A percentile compares a stretch with the other conserved stretches of the same genome.
Evolutionary conservation across 2,329 filamentous ascomycete genomes (phyloP).

Genomic region (Alternaria sp.): DNA sequence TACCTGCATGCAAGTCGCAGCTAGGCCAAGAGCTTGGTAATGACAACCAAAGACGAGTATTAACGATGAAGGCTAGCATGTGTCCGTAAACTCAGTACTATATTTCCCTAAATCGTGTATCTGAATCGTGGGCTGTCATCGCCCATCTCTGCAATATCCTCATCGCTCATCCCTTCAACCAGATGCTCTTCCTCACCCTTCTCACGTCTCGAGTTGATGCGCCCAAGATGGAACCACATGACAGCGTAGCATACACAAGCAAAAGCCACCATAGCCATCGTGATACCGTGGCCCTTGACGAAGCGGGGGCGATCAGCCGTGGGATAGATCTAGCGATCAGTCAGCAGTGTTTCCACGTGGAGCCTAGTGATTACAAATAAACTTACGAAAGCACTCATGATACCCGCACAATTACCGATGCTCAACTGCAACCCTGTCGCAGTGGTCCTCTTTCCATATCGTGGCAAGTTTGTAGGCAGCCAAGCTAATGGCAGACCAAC

Average conservation of each 20-base stretch:
- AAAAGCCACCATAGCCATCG: slow-evolving; percentile 57
- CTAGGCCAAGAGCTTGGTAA: too few species aligned
- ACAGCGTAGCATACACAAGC: slow-evolving; percentile 46
- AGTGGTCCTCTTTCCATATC: slow-evolving; percentile 78
- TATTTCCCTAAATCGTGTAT: slow-evolving; percentile 39
- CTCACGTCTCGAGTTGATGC: slow-evolving; percentile 47
- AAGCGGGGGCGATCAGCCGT: slow-evolving; percentile 54
- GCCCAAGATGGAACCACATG: slow-evolving; percentile 48
- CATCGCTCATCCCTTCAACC: slow-evolving; percentile 50
- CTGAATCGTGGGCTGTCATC: slow-evolving; percentile 55
- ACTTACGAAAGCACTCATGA: slow-evolving; percentile 74
- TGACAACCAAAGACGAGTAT: too few species aligned
- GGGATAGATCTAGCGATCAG: slow-evolving; percentile 53
- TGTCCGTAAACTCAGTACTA: background rate
- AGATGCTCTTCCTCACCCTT: slow-evolving; percentile 51
- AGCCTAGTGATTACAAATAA: background rate
- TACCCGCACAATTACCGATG: slow-evolving; percentile 72
- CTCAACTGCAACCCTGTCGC: slow-evolving; percentile 74
- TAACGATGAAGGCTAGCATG: background rate
- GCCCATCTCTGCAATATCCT: slow-evolving; percentile 53
- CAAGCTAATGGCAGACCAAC: slow-evolving; percentile 64
- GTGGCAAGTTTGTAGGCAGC: slow-evolving; percentile 71
- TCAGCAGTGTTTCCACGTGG: slow-evolving; percentile 7
- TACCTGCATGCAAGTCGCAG: too few species aligned
- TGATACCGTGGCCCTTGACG: slow-evolving; percentile 59